Percentiles rank a stretch among this genome's conserved stretches.
phyloP scores from a whole-genome alignment of 139 green algal species.

The Nannochloris sp. region DNA sequence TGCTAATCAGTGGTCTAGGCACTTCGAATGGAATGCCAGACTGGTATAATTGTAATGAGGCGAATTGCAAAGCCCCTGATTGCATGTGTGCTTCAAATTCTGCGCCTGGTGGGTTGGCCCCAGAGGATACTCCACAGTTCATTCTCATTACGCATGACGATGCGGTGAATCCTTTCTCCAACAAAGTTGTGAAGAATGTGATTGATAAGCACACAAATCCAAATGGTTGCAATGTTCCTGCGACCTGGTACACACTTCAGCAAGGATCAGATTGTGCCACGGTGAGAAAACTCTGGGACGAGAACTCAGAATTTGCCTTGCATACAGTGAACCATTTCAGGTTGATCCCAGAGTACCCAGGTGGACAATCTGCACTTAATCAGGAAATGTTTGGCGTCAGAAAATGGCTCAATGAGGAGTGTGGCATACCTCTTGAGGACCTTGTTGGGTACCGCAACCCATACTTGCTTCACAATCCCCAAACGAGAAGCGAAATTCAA shows the following conservation, averaged over 20 bases:
- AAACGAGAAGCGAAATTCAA: neutral
- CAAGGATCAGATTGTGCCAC: constrained; percentile 15
- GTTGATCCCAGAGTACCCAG: neutral
- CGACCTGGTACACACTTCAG: constrained; percentile 25
- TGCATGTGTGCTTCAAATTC: constrained; percentile 19
- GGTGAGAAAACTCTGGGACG: constrained; percentile 7
- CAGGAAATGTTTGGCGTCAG: constrained; percentile 14
- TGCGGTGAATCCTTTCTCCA: constrained; percentile 6
- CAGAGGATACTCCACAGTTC: constrained; percentile 22
- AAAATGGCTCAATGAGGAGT: constrained; percentile 4
- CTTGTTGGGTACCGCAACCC: constrained; percentile 18
- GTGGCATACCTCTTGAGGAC: constrained; percentile 10
- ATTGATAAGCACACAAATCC: constrained; percentile 24
- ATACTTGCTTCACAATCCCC: constrained; percentile 21
- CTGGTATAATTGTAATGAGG: constrained; percentile 14
- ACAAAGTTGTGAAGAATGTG: constrained; percentile 15
- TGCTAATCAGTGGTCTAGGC: neutral
- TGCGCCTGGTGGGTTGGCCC: constrained; percentile 13
- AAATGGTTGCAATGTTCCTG: constrained; percentile 23
- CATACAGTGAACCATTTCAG: constrained; percentile 19
- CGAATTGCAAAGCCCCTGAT: constrained; percentile 9
- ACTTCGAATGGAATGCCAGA: neutral
- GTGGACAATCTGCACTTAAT: neutral
- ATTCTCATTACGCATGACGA: constrained; percentile 29
- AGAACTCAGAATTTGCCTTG: constrained; percentile 20